Base-by-base conservation (phyloP, 495 filamentous ascomycete genomes). In the Neurospora cerealis region DNA sequence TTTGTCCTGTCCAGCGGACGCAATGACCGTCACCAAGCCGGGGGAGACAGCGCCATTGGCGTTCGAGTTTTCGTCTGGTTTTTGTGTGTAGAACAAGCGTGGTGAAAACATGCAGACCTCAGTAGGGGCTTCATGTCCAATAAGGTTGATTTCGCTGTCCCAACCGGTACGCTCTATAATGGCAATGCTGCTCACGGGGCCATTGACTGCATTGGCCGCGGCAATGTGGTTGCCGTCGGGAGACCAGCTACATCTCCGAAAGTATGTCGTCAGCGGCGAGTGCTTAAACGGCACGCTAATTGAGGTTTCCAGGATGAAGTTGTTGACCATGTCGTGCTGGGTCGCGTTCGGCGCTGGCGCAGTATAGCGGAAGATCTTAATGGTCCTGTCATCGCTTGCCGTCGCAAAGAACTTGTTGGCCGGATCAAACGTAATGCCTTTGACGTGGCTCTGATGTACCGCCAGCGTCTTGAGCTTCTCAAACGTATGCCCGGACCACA, bases 371-470 rank as follows among this genome's bases (percentile, higher is more conserved):
- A 96, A 97, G 74, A 99, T 92, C 80, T 97, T 97, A 82, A 99
- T 96, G 8, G 93, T 93, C 39, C 96, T 91, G 79, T 99, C 96
- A 80, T 99, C 96, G 83, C 93, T 97, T 1, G 96, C 94, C 2
- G 96, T 99, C 37, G 96, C 96, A 83, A 99, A 99, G 85, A 97
- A 98, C 79, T 98, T 98, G 83, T 98, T 98, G 24, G 96, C 96
- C 2, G 96, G 96, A 78, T 99, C 96, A 79, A 99, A 99, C 1
- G 94, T 97, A 78, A 99, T 93, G 34, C 96, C 96, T 81, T 99
- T 99, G 80, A 99, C 96, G 78, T 98, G 96, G 78, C 94, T 97
- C 79, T 96, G 93, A 78, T 99, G 96, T 48, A 93, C 89, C 9
- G 92, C 89, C 13, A 99, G 85, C 4, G 91, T 93, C 86, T 98